Base-by-base conservation (phyloP, 106 monocot genomes). In the Apostasia shenzhenica region DNA sequence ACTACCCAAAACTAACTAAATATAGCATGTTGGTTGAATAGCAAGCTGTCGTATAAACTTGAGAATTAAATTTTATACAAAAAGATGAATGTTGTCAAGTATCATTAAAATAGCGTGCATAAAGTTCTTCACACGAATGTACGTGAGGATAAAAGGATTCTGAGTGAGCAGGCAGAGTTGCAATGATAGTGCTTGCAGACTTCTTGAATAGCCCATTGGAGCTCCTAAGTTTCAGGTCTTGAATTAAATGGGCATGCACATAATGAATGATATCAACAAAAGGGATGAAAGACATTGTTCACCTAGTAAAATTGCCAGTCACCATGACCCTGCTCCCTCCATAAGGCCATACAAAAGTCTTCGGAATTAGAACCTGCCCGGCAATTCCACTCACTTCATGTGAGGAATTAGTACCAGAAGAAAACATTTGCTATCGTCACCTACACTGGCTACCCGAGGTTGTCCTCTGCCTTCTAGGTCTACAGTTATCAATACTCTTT, bases 301-400 rank as follows among this genome's bases (percentile, higher is more conserved):
- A 63, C 62, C 62, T 63, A 0, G 62, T 63, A 45, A 63, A 63
- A 63, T 12, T 63, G 45, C 62, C 62, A 1, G 62, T 63, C 45
- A 63, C 62, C 42, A 63, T 3, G 45, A 63, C 62, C 62, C 62
- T 63, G 62, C 45, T 63, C 45, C 62, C 62, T 4, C 62, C 62
- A 63, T 63, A 63, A 43, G 9, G 62, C 62, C 62, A 63, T n/a
- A 63, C 62, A 45, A 63, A 63, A 5, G 62, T 45, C n/a, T 63
- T 63, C 45, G 62, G 45, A 63, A 63, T 3, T n/a, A 63, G 39
- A 63, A 63, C n/a, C 13, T 63, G 45, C 42, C 62, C 62, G 0
- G 13, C 42, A 10, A 63, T n/a, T n/a, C 45, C 62, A n/a, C 45
- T 63, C 4, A 5, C 62, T 13, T 63, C 62, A 42, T 8, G 42